phyloP scores from a whole-genome alignment of 2,329 filamentous ascomycete genomes.

The Fusarium bactridioides region DNA sequence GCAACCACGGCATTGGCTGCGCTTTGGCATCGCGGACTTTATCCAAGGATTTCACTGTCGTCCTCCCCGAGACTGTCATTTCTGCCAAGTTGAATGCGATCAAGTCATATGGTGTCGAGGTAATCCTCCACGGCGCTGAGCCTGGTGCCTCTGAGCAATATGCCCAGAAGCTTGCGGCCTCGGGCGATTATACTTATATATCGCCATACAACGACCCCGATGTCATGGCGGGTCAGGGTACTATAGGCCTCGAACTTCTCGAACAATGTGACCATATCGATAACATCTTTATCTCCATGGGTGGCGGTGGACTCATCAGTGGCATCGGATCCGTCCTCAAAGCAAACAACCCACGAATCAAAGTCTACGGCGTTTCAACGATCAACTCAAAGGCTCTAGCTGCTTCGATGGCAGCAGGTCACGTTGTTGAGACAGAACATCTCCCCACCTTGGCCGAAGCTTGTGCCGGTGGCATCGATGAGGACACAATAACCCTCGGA shows the following conservation, averaged over 20 bases:
- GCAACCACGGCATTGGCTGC: background rate
- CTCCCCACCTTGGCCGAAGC: background rate
- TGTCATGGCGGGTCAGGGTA: background rate
- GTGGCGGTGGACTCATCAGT: background rate
- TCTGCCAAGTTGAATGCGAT: background rate
- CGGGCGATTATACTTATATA: background rate
- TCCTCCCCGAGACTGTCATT: background rate
- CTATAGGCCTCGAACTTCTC: background rate
- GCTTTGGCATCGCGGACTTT: background rate
- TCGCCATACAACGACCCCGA: background rate
- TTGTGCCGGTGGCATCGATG: background rate
- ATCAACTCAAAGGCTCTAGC: background rate
- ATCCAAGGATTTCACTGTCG: background rate
- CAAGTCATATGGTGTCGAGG: background rate
- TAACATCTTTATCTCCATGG: background rate
- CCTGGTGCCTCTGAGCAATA: background rate
- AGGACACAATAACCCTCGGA: background rate
- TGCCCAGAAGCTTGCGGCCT: background rate
- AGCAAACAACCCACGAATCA: background rate
- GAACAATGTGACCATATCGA: background rate
- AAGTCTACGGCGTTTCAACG: background rate
- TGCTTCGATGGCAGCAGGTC: background rate
- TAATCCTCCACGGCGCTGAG: background rate
- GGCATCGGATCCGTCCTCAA: background rate
- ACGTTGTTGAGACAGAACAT: background rate